Base-by-base conservation (phyloP, 225 moss, liverwort and hornwort species). In the Bryum argenteum region DNA sequence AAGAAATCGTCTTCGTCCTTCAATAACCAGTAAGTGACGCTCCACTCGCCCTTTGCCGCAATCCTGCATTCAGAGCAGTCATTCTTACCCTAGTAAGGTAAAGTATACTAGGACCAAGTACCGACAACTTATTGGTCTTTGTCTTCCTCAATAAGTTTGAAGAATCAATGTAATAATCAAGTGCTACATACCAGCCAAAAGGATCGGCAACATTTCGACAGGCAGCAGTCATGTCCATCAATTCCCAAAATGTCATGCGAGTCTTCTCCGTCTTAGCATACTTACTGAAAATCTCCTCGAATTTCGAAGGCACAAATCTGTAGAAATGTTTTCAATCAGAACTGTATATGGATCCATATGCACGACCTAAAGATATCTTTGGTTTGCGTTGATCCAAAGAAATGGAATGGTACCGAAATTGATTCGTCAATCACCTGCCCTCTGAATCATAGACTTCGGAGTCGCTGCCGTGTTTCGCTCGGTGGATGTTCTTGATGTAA, bases 251-350 rank as follows among this genome's bases (percentile, higher is more conserved):
- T 16, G 70, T 84, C 24, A 92, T 19, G 28, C 82, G 76, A 43
- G 76, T 75, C 14, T 78, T 82, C 55, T 68, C 65, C 18, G 78
- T 77, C 60, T 79, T 93, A 18, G 90, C 74, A 24, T 59, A 90
- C 59, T 93, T 93, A 17, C 79, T 63, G 70, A 90, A 93, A 18
- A 93, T 72, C 48, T 85, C 90, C 72, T 90, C 90, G 26, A 93
- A 93, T 54, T 93, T 92, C 9, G 50, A 5, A 15, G 90, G 90
- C 66, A 88, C 69, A 69, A 93, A 90, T 73, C 92, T 93, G 51
- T 33, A 38, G 66, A 68, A 45, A 9, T 1, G 23, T 33, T 14
- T 24, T 44, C 41, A 45, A 24, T 33, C 33, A 33, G 33, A 33
- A 33, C 33, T 33, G 5, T 3, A 33, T 33, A 33, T 33, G 33